Evolutionary conservation across 2,329 filamentous ascomycete species (phyloP).

Genomic region (Microcyclospora pomicola): DNA sequence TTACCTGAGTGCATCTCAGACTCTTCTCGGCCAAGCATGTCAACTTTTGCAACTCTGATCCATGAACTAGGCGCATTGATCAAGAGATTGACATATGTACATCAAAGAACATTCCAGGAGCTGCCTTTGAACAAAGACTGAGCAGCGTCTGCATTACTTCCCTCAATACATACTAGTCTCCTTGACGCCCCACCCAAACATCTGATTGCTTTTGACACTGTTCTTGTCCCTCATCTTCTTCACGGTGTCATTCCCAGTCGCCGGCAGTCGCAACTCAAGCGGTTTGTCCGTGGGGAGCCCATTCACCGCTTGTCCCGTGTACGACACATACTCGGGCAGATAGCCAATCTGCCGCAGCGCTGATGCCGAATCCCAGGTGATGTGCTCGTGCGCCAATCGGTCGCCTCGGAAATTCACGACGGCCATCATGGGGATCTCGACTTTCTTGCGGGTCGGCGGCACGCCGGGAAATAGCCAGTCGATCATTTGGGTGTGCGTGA

Average conservation of each 20-base stretch:
- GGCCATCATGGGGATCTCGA: conserved; percentile 43
- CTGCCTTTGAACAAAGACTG: too few species aligned
- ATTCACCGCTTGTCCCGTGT: too few species aligned
- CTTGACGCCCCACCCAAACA: conserved; percentile 30
- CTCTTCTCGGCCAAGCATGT: too few species aligned
- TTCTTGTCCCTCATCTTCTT: conserved; percentile 39
- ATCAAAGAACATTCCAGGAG: too few species aligned
- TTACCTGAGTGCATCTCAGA: too few species aligned
- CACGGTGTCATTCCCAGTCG: conserved; percentile 41
- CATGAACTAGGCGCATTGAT: too few species aligned
- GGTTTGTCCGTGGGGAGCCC: conserved; percentile 23
- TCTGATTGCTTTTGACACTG: conserved; percentile 38
- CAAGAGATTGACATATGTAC: too few species aligned
- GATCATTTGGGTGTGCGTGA: conserved; percentile 42
- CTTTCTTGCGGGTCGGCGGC: conserved; percentile 39
- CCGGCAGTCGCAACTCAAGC: conserved; percentile 48
- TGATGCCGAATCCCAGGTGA: conserved; percentile 48
- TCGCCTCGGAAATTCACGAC: conserved; percentile 41
- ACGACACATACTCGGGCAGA: too few species aligned
- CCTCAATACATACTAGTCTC: neutral
- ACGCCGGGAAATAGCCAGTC: conserved; percentile 46
- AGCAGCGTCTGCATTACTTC: too few species aligned
- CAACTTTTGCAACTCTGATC: too few species aligned
- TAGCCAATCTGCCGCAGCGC: conserved; percentile 26
- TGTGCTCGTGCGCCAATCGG: conserved; percentile 41